Conservation (phyloP, 139 green algal species). For the Auxenochlorella pyrenoidosa region DNA sequence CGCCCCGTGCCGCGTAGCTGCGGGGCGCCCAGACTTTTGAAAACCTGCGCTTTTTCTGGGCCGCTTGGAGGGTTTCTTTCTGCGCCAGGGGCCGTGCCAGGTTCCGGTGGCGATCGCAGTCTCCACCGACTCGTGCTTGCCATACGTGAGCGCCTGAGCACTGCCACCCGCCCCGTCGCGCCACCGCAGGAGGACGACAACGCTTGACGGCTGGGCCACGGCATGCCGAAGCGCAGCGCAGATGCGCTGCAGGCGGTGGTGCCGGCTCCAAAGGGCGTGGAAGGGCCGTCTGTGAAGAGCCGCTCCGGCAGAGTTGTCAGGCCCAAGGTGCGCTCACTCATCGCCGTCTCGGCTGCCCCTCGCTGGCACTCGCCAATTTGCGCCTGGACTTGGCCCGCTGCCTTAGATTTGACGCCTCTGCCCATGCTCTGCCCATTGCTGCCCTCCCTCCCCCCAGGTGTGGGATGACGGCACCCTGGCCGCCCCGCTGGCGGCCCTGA, state of each 20-base stretch:
- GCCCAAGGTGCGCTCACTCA: conserved; percentile 42
- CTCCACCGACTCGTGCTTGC: too few relatives aligned
- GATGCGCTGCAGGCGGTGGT: conserved; percentile 30
- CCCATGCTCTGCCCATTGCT: not conserved
- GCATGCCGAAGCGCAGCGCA: conserved; percentile 36
- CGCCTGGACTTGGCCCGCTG: not conserved
- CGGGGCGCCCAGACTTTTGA: not conserved
- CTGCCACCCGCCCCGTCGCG: not conserved
- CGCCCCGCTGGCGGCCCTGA: conserved; percentile 10
- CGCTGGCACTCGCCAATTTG: not conserved
- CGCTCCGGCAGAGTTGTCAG: conserved; percentile 51
- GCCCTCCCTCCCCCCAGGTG: conserved; percentile 23
- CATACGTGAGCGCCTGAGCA: not conserved
- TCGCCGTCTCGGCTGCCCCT: not conserved
- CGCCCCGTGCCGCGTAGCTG: too few relatives aligned
- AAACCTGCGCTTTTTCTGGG: too few relatives aligned
- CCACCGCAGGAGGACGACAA: not conserved
- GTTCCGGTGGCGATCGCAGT: too few relatives aligned
- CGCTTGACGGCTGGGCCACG: not conserved
- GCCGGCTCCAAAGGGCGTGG: not conserved
- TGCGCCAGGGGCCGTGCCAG: too few relatives aligned
- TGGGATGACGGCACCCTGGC: conserved; percentile 45
- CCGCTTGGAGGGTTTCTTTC: too few relatives aligned
- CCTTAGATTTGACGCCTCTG: not conserved
- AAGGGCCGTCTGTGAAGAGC: conserved; percentile 34